phyloP scores from a whole-genome alignment of 2,329 filamentous ascomycete species.

The Botryotinia calthae region DNA sequence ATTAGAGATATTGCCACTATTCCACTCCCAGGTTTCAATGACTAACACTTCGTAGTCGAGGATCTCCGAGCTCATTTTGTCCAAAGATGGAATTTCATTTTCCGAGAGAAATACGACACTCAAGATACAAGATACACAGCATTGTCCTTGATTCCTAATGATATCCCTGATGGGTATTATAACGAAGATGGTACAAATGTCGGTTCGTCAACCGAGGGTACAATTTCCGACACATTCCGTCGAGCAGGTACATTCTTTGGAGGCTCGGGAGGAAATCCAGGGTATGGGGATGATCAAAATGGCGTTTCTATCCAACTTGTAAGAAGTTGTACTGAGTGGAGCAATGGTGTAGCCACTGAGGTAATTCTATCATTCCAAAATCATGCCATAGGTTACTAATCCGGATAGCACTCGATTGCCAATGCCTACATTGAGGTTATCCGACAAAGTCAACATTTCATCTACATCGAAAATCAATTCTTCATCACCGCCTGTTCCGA shows the following conservation, averaged over 20 bases:
- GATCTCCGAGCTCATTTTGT: conserved; percentile 77
- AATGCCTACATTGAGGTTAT: conserved; percentile 80
- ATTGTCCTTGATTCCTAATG: conserved; percentile 24
- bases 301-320: conserved; percentile 41
- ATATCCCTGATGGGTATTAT: conserved; percentile 34
- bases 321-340: conserved; percentile 54
- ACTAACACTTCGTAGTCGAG: conserved; percentile 47
- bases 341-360: conserved; percentile 56
- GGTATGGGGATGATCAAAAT: conserved; percentile 50
- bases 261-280: neutral
- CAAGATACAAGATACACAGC: conserved; percentile 46
- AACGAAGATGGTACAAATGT: conserved; percentile 29
- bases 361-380: conserved; percentile 33
- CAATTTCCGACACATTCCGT: conserved; percentile 17
- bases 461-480: conserved; percentile 83
- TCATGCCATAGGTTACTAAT: conserved; percentile 12
- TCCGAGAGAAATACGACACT: conserved; percentile 69
- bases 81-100: conserved; percentile 92
- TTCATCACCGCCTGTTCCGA: conserved; percentile 80
- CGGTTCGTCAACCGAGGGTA: conserved; percentile 5
- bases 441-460: conserved; percentile 64
- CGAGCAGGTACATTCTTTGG: conserved; percentile 13
- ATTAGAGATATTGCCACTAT: neutral
- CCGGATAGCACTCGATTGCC: conserved; percentile 67
- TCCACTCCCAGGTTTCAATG: conserved; percentile 44